Base-by-base conservation (phyloP, 495 filamentous ascomycete genomes). In the Staphylotrichum tortipilum region DNA sequence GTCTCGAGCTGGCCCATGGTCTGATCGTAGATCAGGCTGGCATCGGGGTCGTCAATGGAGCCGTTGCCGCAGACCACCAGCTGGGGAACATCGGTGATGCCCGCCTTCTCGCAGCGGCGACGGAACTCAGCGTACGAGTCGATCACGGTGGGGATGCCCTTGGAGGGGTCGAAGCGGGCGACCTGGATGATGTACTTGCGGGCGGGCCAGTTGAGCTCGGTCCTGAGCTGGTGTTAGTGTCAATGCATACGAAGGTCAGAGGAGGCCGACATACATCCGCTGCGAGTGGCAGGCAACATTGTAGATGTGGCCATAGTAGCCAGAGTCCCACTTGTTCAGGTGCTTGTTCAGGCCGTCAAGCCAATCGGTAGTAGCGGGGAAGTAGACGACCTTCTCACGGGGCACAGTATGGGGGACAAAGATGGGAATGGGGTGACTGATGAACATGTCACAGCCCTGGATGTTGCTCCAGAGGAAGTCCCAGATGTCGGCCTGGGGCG, bases 301-400 rank as follows among this genome's bases (percentile, higher is more conserved):
- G 59, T 91, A 85, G n/a, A 79, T 67, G 47, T 85, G 79, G 37
- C 85, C 77, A 54, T 95, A 94, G 62, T 85, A 88, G 3, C 79
- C 79, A 6, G 74, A 67, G 60, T 91, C 84, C 83, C 83, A 90
- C 12, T 80, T 75, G 48, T 76, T 77, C 59, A 95, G 74, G 29
- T 71, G 57, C 63, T 95, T 95, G 68, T 94, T 95, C 52, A 94
- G 61, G 4, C 89, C 89, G 66, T 95, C 89, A 26, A 94, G 73
- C 87, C 88, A 94, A 59, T 94, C 88, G 1, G 89, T 94, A 2
- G 86, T 83, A 12, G 89, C 88, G 8, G 86, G 88, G 70, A 91
- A 76, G 60, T 89, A 89, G 7, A 79, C 80, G 2, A 94, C 84
- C 54, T 77, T 84, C 29, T 83, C 67, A 2, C 64, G 62, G 7